Base-by-base conservation (phyloP, 1,139 yeast species). In the Geotrichum reessii region DNA sequence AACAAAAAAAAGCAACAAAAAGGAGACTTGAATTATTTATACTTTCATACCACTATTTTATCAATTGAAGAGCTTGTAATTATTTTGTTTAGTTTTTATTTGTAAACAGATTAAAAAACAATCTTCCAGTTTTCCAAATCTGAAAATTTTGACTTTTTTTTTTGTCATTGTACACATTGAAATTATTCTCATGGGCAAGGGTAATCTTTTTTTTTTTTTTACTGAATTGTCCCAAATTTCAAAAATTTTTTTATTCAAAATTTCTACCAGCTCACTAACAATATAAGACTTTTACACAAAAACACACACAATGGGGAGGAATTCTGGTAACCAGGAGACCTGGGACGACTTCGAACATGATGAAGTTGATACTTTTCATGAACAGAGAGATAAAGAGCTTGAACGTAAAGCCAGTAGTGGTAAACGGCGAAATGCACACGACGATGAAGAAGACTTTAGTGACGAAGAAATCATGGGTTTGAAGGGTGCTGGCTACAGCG, bases 381-480 rank as follows among this genome's bases (percentile, higher is more conserved):
- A 56, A 17, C 22, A 58, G 14, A 52, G 60, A n/a, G 60, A 59
- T 17, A 33, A 47, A 19, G 49, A 44, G 21, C 25, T 57, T 17
- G 52, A 42, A 27, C 5, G 33, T 48, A 55, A 59, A 51, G 57
- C 62, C 2, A 21, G 55, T n/a, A n/a, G 28, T 7, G 55, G 57
- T 19, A 49, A 52, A 12, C 22, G 42, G n/a, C 31, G 48, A 21
- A 46, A 57, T 24, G 55, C 19, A 19, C 52, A 50, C 28, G 55
- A 57, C 24, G 76, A 72, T 3, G 73, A 71, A 2, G 77, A 76
- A 28, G 81, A 77, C 50, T 78, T 76, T 19, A 79, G 81, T 49
- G 83, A 79, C 53, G 82, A 80, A 63, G 83, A 79, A 63, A 82
- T 80, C 19, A 67, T 80, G 74, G 78, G 74, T 1, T 67, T 80